Evolutionary conservation across 2,329 filamentous ascomycete genomes (phyloP).

Genomic region (Penicillium sp.): DNA sequence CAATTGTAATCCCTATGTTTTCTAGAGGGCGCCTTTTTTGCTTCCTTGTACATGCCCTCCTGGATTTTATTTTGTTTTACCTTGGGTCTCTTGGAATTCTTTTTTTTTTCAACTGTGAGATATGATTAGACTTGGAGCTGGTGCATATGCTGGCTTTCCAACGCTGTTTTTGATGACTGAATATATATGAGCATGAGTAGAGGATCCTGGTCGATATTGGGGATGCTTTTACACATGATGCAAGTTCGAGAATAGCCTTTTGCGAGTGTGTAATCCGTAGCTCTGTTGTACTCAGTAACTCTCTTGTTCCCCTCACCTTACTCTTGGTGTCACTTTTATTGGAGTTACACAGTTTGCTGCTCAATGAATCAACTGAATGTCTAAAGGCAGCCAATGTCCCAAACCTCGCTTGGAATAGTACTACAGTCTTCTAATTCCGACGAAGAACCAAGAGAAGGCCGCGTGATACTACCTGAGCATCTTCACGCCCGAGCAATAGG

Average conservation of each 20-base stretch:
- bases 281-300: neutral
- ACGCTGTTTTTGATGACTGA: conserved; percentile 5
- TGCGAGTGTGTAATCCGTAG: neutral
- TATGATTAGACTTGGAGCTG: conserved; percentile 26
- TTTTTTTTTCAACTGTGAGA: conserved; percentile 19
- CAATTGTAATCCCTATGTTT: conserved; percentile 19
- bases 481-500: neutral
- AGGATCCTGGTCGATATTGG: neutral
- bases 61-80: conserved; percentile 10
- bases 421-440: neutral
- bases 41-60: conserved; percentile 8
- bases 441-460: too few species aligned
- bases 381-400: too few species aligned
- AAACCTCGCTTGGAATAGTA: neutral
- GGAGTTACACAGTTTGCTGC: neutral
- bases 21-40: conserved; percentile 16
- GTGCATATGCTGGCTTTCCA: conserved; percentile 14
- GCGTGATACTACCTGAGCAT: too few species aligned
- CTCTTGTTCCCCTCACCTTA: neutral
- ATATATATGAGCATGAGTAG: neutral
- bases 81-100: neutral
- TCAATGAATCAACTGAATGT: too few species aligned
- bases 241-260: neutral
- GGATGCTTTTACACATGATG: neutral
- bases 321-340: neutral